phyloP scores from a whole-genome alignment of 768 basidiomycete species.

The Exsudoporus frostii region DNA sequence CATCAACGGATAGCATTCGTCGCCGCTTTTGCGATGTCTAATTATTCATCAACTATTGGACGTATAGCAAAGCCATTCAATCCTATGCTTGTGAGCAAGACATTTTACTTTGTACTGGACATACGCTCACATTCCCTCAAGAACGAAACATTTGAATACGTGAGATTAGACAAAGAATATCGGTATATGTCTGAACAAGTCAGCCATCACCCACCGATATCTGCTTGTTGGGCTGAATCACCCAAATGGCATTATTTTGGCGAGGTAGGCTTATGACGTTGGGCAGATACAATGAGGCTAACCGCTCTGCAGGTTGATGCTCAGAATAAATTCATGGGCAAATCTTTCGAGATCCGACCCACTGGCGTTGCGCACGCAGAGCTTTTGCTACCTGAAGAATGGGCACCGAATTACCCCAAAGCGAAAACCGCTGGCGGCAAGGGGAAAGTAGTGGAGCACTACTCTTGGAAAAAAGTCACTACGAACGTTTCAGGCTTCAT shows the following conservation, averaged over 20 bases:
- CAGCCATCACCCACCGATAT: conserved; percentile 95
- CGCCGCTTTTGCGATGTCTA: conserved; percentile 96
- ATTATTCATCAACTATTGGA: conserved; percentile 95
- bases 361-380: conserved; percentile 93
- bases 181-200: conserved; percentile 96
- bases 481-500: conserved; percentile 92
- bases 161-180: conserved; percentile 81
- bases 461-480: conserved; percentile 93
- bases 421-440: conserved; percentile 39
- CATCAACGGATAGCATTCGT: conserved; percentile 86
- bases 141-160: conserved; percentile 95
- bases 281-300: neutral
- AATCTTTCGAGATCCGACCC: conserved; percentile 93
- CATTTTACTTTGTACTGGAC: neutral
- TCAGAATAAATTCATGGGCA: conserved; percentile 95
- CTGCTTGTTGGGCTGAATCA: conserved; percentile 92
- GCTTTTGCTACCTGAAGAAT: conserved; percentile 66
- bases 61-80: conserved; percentile 98
- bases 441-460: conserved; percentile 80
- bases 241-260: conserved; percentile 90
- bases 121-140: conserved; percentile 25
- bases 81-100: conserved; percentile 75
- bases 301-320: conserved; percentile 71
- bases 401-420: conserved; percentile 61
- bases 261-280: conserved; percentile 46